phyloP scores from a whole-genome alignment of 352 stramenopile species.

The Globisporangium cederbergense region DNA sequence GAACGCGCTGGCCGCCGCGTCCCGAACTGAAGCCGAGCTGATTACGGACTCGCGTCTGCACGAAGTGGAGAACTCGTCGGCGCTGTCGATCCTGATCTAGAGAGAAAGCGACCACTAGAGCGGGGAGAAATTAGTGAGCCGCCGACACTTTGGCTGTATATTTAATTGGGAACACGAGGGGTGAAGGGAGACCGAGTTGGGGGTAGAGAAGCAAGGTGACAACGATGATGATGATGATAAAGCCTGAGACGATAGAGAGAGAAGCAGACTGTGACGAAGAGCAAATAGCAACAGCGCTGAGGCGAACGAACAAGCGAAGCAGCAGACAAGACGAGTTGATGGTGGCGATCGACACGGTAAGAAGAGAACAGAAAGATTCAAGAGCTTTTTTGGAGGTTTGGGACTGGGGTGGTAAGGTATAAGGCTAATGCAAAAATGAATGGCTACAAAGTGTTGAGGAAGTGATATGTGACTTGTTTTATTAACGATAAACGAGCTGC shows the following conservation, averaged over 20 bases:
- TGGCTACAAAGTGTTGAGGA: not conserved
- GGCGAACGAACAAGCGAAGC: not conserved
- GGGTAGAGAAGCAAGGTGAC: too few species aligned
- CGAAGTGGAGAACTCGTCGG: conserved; percentile 37
- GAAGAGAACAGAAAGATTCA: not conserved
- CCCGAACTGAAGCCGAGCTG: conserved; percentile 65
- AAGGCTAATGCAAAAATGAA: not conserved
- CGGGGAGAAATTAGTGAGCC: not conserved
- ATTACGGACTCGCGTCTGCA: conserved; percentile 43
- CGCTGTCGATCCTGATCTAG: conserved; percentile 71
- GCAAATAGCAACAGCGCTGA: not conserved
- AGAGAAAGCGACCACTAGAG: not conserved
- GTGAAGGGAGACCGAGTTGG: too few species aligned
- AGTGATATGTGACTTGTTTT: not conserved
- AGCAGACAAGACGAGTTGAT: not conserved
- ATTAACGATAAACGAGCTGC: not conserved
- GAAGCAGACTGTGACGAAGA: not conserved
- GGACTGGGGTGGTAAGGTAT: too few species aligned
- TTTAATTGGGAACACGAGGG: not conserved
- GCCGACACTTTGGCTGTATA: not conserved
- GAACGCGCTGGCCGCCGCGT: conserved; percentile 75
- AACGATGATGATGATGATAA: too few species aligned
- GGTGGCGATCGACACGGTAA: not conserved
- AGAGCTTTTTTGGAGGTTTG: not conserved
- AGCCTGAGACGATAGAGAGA: not conserved